Percentiles rank a stretch among this genome's conserved stretches.
Conservation (phyloP, 441 rosid species). For the Iberis amara region DNA sequence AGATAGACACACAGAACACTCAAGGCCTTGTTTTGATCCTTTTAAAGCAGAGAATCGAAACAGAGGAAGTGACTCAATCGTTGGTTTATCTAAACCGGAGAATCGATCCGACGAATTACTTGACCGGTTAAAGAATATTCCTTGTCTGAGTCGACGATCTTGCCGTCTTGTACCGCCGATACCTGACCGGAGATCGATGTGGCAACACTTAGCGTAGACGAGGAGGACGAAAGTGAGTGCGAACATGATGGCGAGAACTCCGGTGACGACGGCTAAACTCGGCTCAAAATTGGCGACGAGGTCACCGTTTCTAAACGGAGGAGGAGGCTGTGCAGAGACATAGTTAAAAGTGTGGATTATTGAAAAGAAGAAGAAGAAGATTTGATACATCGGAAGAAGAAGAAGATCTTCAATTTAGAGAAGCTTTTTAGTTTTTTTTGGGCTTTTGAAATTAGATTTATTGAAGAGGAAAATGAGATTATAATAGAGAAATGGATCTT, state of each 20-base stretch:
- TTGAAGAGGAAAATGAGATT: conserved; percentile 13
- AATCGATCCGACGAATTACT: conserved; percentile 38
- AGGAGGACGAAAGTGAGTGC: conserved; percentile 48
- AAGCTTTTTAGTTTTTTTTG: conserved; percentile 1
- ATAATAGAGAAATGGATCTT: neutral
- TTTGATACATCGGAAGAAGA: conserved; percentile 38
- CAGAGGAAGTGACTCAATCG: conserved; percentile 57
- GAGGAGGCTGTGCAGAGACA: conserved; percentile 38
- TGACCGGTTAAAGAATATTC: conserved; percentile 30
- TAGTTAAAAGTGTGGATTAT: conserved; percentile 12
- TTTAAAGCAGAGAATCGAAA: conserved; percentile 52
- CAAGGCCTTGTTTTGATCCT: conserved; percentile 55
- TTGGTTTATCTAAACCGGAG: conserved; percentile 59
- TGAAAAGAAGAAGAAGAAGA: conserved; percentile 20
- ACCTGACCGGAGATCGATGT: conserved; percentile 30
- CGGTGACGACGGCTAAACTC: conserved; percentile 66
- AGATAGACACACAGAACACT: conserved; percentile 58
- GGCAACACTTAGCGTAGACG: conserved; percentile 63
- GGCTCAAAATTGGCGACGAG: conserved; percentile 48
- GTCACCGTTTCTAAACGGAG: conserved; percentile 33
- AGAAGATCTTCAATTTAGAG: conserved; percentile 4
- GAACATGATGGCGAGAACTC: conserved; percentile 63
- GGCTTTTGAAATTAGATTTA: conserved; percentile 1
- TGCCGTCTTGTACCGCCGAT: conserved; percentile 23
- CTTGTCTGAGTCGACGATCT: conserved; percentile 17